Conservation (phyloP, 306 rosid genomes). For the Urtica urens region DNA sequence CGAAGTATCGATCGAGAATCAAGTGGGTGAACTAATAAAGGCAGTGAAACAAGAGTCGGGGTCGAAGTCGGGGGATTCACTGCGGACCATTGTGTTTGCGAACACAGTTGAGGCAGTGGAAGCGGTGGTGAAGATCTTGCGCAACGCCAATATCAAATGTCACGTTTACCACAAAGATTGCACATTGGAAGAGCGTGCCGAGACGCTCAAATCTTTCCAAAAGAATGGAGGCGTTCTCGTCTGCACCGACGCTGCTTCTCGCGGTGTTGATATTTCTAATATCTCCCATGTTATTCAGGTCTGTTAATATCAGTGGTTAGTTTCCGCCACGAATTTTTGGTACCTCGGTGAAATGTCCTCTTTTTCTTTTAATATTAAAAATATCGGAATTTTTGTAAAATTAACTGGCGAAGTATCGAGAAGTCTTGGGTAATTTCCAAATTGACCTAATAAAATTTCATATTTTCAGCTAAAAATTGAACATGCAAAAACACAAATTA, state of each 20-base stretch:
- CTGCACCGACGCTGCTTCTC: constrained; percentile 95
- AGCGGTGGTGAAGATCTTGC: constrained; percentile 68
- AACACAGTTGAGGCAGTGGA: constrained; percentile 91
- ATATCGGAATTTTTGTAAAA: no score
- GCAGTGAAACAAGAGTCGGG: constrained; percentile 49
- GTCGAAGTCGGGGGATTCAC: constrained; percentile 30
- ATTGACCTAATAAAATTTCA: no score
- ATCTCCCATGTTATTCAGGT: constrained; percentile 92
- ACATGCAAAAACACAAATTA: no score
- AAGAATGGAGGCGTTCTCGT: constrained; percentile 88
- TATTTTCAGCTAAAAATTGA: no score
- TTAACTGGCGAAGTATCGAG: no score
- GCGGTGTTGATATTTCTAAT: constrained; percentile 85
- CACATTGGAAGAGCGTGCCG: constrained; percentile 78
- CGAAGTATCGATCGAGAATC: constrained; percentile 63
- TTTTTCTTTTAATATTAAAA: no score
- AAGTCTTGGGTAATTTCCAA: no score
- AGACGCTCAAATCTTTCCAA: constrained; percentile 53
- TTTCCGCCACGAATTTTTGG: no score
- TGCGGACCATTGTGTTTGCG: constrained; percentile 79
- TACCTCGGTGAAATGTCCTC: no score
- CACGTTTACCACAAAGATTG: constrained; percentile 71
- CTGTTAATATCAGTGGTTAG: no score
- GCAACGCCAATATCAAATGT: constrained; percentile 50
- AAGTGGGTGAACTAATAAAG: constrained; percentile 72